Conservation (phyloP, 192 early-diverging fungal species). For the Chytriomyces sp. region DNA sequence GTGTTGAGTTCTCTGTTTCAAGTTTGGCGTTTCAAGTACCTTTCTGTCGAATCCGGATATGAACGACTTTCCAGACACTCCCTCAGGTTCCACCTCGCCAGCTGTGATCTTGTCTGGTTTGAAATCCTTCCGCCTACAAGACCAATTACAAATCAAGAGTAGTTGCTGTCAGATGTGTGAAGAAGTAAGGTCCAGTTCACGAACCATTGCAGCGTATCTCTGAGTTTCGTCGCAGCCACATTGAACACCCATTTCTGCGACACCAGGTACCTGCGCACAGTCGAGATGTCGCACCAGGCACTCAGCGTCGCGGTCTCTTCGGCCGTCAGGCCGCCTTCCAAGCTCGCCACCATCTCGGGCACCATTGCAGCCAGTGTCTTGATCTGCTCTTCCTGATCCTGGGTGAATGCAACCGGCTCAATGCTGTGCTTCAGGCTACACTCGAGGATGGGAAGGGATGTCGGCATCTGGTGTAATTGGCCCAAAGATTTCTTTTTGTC, state of each 20-base stretch:
- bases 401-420: background rate
- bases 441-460: background rate
- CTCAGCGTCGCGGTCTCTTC: background rate
- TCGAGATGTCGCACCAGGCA: conserved; percentile 4
- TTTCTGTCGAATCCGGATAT: conserved; percentile 79
- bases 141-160: background rate
- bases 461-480: no score
- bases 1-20: no score
- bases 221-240: conserved; percentile 6
- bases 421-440: background rate
- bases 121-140: conserved; percentile 68
- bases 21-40: conserved; percentile 61
- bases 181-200: background rate
- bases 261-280: background rate
- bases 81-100: conserved; percentile 74
- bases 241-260: conserved; percentile 11
- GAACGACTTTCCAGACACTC: conserved; percentile 80
- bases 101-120: conserved; percentile 71
- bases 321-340: background rate
- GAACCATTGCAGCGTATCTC: conserved; percentile 19
- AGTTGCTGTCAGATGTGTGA: background rate
- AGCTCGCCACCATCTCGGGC: background rate
- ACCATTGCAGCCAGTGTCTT: background rate
- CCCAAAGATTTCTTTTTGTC: no score
- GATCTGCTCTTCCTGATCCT: background rate